Evolutionary conservation across 179 eudicot genomes (phyloP).

Genomic region (Patellifolia procumbens): DNA sequence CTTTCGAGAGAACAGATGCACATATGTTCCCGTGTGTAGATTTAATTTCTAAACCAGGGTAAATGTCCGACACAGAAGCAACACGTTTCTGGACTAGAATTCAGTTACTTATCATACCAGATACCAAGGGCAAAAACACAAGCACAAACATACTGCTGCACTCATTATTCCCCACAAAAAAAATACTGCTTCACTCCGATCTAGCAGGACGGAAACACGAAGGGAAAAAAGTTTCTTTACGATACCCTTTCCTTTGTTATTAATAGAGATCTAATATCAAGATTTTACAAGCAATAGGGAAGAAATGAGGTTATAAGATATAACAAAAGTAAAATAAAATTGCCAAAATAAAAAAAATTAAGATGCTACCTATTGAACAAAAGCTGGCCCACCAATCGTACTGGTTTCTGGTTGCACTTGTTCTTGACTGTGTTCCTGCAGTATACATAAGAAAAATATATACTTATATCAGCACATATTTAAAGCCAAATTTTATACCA

Average conservation of each 20-base stretch:
- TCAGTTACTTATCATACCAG: neutral
- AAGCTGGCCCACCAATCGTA: conserved; percentile 25
- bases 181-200: neutral
- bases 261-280: conserved; percentile 2
- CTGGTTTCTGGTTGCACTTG: conserved; percentile 27
- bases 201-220: neutral
- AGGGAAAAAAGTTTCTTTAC: neutral
- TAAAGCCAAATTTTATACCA: neutral
- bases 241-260: neutral
- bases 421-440: conserved; percentile 35
- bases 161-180: no score
- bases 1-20: no score
- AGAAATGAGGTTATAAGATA: no score
- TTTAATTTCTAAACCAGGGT: neutral
- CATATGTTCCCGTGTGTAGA: no score
- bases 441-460: neutral
- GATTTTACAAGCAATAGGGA: neutral
- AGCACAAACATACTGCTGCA: no score
- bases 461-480: neutral
- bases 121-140: neutral
- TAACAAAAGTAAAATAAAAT: no score
- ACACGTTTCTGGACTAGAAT: neutral
- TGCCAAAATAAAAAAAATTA: neutral
- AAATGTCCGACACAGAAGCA: neutral
- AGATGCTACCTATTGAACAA: conserved; percentile 33